Evolutionary conservation across 306 rosid species (phyloP).

Genomic region (Macrotyloma uniflorum): DNA sequence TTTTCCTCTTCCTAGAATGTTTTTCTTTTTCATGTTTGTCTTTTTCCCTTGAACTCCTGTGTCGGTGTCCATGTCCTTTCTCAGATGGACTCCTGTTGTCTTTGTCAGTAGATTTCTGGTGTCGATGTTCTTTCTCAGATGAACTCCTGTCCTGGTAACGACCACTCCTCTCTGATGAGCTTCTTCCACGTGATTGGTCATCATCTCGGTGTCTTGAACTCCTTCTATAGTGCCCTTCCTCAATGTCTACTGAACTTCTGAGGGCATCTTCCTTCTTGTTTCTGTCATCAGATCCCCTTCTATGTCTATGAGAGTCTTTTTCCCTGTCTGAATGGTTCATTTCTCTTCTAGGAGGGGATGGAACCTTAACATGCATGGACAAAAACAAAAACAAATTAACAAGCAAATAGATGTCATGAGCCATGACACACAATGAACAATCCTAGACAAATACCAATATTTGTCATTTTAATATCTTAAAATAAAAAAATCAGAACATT

Average conservation of each 20-base stretch:
- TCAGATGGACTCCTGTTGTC: constrained; percentile 39
- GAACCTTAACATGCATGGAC: constrained; percentile 51
- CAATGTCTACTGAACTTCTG: constrained; percentile 35
- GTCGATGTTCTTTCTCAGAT: constrained; percentile 30
- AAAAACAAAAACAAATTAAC: background rate
- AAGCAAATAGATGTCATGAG: background rate
- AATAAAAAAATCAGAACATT: background rate
- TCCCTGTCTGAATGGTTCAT: constrained; percentile 45
- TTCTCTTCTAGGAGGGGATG: constrained; percentile 83
- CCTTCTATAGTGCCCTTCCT: constrained; percentile 38
- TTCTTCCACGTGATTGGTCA: constrained; percentile 42
- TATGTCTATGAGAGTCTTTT: constrained; percentile 41
- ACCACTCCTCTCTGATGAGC: constrained; percentile 40
- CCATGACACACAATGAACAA: background rate
- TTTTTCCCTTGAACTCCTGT: constrained; percentile 33
- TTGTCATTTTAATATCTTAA: background rate
- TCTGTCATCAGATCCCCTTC: constrained; percentile 47
- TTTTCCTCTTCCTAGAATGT: constrained; percentile 45
- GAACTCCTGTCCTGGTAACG: constrained; percentile 37
- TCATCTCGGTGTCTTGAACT: constrained; percentile 50
- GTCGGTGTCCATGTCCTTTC: constrained; percentile 37
- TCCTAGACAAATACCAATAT: background rate
- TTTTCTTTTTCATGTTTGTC: constrained; percentile 43
- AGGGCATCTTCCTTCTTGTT: constrained; percentile 34
- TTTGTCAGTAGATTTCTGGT: constrained; percentile 6